Evolutionary conservation across 306 rosid genomes (phyloP), one percentile per base, ranked within the genome.

Genomic region (Purshia tridentata): DNA sequence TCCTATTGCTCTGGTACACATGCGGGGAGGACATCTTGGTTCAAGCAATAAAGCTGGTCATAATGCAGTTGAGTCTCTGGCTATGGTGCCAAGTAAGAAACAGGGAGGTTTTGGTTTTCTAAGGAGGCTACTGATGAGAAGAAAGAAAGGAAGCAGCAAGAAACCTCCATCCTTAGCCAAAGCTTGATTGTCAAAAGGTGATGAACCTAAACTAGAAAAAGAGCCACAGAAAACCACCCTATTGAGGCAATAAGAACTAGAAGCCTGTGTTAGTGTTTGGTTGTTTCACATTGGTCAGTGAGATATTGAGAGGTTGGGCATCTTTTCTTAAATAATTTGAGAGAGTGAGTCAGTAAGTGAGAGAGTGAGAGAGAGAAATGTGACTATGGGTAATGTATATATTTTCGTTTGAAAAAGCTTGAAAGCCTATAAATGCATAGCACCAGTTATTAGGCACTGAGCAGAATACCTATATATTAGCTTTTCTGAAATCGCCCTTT

Each of bases 81-180:
- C 90, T 45, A 68, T 91, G 58, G 85, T 87, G n/a, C 72, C 87
- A 0, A 57, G 77, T 69, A 87, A 83, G 74, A 89, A 84, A 71
- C 85, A 76, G 18, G 86, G 89, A 56, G 80, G 81, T 35, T 84
- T 87, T 66, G 88, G 81, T 80, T 84, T 91, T 56, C 87, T 91
- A 57, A 82, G 78, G 91, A 89, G 81, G 73, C 72, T 91, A 41
- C 75, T 91, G 60, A 29, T 77, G 11, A 84, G 89, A 78, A 62
- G 73, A 72, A 87, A 82, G 87, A 89, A 82, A 72, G 84, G 86
- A 40, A 80, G 73, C 67, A 54, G 71, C 76, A 86, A 81, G 80
- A 84, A 77, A 67, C 46, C 76, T 12, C 73, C 75, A 15, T 18
- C 78, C 56, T 59, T 83, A 39, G 61, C 67, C 59, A 75, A 77